A percentile compares a stretch with the other conserved stretches of the same genome.
phyloP scores from a whole-genome alignment of 768 basidiomycete species.

The Podaxis sp. region DNA sequence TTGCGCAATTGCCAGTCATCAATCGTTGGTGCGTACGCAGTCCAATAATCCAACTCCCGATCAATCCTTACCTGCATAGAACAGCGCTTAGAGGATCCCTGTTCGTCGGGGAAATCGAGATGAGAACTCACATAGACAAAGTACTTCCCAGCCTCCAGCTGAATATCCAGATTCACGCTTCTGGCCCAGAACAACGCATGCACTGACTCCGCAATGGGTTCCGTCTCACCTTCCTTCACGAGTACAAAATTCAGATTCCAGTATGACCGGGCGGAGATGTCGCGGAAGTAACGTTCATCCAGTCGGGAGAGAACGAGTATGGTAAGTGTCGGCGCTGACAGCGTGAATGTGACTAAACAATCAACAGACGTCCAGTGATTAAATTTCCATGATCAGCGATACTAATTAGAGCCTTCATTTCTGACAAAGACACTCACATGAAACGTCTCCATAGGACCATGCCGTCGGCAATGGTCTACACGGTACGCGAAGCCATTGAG shows the following conservation, averaged over 20 bases:
- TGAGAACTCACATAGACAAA: slow-evolving; percentile 34
- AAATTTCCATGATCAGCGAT: neutral
- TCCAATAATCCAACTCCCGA: slow-evolving; percentile 10
- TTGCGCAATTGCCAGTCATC: slow-evolving; percentile 35
- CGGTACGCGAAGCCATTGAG: slow-evolving; percentile 45
- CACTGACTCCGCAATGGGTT: slow-evolving; percentile 31
- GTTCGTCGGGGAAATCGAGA: neutral
- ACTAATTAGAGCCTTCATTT: neutral
- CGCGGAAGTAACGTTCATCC: slow-evolving; percentile 45
- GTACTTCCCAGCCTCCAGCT: slow-evolving; percentile 39
- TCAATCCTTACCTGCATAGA: slow-evolving; percentile 29
- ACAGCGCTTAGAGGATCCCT: neutral
- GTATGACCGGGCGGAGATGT: slow-evolving; percentile 35
- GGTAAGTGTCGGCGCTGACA: slow-evolving; percentile 33
- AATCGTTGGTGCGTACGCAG: slow-evolving; percentile 17
- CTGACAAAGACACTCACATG: slow-evolving; percentile 35
- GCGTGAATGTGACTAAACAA: slow-evolving; percentile 38
- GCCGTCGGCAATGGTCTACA: slow-evolving; percentile 38
- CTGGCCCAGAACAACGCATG: slow-evolving; percentile 29
- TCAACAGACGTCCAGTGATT: neutral
- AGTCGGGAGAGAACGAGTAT: slow-evolving; percentile 52
- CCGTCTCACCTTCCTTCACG: slow-evolving; percentile 40
- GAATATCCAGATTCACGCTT: slow-evolving; percentile 37
- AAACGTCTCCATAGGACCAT: slow-evolving; percentile 51
- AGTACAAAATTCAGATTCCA: slow-evolving; percentile 51